Evolutionary conservation across 2,329 filamentous ascomycete species (phyloP).

Genomic region (Tolypocladium nubicola): DNA sequence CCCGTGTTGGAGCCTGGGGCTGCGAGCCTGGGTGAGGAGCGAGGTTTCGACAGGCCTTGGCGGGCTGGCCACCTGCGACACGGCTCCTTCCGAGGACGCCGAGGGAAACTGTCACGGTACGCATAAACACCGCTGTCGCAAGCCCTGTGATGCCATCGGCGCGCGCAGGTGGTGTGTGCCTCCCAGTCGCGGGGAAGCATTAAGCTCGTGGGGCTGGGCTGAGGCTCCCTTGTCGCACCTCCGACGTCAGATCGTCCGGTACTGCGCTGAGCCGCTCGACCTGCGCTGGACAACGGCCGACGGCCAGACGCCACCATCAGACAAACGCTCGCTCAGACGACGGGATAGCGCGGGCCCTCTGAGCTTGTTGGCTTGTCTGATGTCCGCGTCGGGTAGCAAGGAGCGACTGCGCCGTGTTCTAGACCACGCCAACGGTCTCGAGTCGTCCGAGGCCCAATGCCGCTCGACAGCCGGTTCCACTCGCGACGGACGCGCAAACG

Average conservation of each 20-base stretch:
- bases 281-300: not conserved
- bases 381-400: not conserved
- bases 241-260: conserved; percentile 12
- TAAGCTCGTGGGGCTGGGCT: conserved; percentile 1
- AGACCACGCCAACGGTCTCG: not conserved
- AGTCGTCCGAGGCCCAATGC: not conserved
- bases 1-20: not conserved
- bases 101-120: not conserved
- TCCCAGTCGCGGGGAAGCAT: not conserved
- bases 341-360: not conserved
- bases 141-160: conserved; percentile 2
- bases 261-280: conserved; percentile 1
- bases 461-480: not conserved
- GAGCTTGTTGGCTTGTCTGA: not conserved
- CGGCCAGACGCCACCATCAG: not conserved
- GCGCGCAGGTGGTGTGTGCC: not conserved
- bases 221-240: conserved; percentile 5
- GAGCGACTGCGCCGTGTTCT: not conserved
- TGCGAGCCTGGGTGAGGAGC: not conserved
- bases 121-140: not conserved
- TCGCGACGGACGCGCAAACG: not conserved
- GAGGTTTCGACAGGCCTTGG: not conserved
- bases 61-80: not conserved
- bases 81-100: not conserved
- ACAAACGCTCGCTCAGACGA: not conserved